Conservation (phyloP, 768 basidiomycete genomes). For the Cantharellus cinnabarinus region DNA sequence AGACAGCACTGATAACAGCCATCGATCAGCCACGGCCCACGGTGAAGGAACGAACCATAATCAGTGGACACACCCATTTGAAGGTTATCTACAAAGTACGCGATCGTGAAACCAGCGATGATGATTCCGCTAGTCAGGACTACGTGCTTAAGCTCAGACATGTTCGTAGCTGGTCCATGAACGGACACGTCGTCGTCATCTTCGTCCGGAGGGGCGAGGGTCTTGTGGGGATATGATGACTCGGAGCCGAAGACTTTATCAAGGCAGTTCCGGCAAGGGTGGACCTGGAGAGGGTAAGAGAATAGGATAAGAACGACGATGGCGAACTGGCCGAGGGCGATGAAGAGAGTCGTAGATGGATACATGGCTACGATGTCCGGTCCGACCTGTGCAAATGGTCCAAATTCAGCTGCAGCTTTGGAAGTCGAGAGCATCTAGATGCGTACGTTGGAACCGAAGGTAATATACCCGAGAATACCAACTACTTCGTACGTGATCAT, state of each 20-base stretch:
- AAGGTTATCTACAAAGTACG: slow-evolving; percentile 60
- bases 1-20: slow-evolving; percentile 43
- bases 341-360: slow-evolving; percentile 72
- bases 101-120: slow-evolving; percentile 42
- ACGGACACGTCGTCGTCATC: slow-evolving; percentile 35
- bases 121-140: slow-evolving; percentile 50
- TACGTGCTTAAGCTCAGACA: slow-evolving; percentile 46
- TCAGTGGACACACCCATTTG: slow-evolving; percentile 38
- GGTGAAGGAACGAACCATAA: not conserved
- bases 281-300: slow-evolving; percentile 86
- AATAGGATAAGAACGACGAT: slow-evolving; percentile 81
- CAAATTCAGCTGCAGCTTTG: not conserved
- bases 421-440: slow-evolving; percentile 9
- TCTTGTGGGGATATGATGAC: not conserved
- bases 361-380: slow-evolving; percentile 93
- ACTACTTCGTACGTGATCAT: slow-evolving; percentile 75
- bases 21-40: not conserved
- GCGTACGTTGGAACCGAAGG: slow-evolving; percentile 65
- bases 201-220: slow-evolving; percentile 18
- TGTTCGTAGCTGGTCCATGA: slow-evolving; percentile 32
- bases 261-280: slow-evolving; percentile 79
- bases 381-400: slow-evolving; percentile 34
- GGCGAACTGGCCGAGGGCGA: slow-evolving; percentile 82
- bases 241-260: slow-evolving; percentile 52
- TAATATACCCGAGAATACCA: slow-evolving; percentile 74